Conservation (phyloP, 2,329 filamentous ascomycete species). For the Scolecobasidium constrictum region DNA sequence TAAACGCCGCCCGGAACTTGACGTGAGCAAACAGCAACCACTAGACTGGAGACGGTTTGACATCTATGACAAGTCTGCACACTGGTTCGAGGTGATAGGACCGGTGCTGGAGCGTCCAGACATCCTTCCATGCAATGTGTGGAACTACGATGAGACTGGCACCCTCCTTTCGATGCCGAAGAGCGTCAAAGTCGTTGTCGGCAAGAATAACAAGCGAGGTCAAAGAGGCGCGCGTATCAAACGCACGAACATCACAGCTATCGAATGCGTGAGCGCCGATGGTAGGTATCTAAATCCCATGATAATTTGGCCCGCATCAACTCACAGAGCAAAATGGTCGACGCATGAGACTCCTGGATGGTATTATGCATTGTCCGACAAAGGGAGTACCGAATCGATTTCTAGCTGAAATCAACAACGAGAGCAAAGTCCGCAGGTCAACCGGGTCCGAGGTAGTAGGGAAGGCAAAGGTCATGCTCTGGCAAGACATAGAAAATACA, state of each 20-base stretch:
- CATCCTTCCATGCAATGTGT: slow-evolving; percentile 9
- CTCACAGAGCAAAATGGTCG: slow-evolving; percentile 5
- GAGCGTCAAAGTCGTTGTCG: slow-evolving; percentile 2
- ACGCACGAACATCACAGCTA: slow-evolving; percentile 4
- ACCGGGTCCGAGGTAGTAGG: not conserved
- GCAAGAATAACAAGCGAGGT: slow-evolving; percentile 6
- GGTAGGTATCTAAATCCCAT: slow-evolving; percentile 6
- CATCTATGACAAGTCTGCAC: slow-evolving; percentile 11
- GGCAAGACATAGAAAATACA: not conserved
- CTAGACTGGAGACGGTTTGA: slow-evolving; percentile 16
- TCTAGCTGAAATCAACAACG: slow-evolving; percentile 14
- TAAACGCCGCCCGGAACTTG: slow-evolving; percentile 13
- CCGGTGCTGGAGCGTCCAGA: slow-evolving; percentile 10
- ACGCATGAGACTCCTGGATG: slow-evolving; percentile 14
- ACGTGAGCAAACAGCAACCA: slow-evolving; percentile 12
- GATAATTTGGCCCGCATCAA: slow-evolving; percentile 6
- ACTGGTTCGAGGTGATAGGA: slow-evolving; percentile 13
- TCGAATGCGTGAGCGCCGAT: slow-evolving; percentile 3
- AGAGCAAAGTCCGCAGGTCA: not conserved
- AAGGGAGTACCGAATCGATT: slow-evolving; percentile 15
- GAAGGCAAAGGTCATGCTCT: not conserved
- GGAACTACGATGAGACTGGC: slow-evolving; percentile 13
- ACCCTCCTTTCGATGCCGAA: not conserved
- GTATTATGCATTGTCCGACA: slow-evolving; percentile 10
- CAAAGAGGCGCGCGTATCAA: slow-evolving; percentile 7